Evolutionary conservation across 768 basidiomycete genomes (phyloP).

Genomic region (Calocybe indica): DNA sequence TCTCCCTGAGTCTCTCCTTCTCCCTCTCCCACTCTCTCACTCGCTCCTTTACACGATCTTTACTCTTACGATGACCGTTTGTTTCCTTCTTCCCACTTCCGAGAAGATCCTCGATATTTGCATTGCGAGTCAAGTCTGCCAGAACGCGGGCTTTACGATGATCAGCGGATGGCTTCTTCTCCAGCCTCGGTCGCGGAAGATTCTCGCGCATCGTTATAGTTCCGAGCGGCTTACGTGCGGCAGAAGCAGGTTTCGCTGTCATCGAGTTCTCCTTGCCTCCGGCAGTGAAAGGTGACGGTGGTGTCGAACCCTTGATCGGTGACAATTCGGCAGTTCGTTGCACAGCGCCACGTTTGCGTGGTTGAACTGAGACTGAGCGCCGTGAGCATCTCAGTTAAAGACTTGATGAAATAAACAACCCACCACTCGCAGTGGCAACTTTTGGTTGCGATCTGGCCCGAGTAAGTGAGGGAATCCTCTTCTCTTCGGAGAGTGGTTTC

Average conservation of each 20-base stretch:
- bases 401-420: slow-evolving; percentile 6
- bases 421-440: slow-evolving; percentile 31
- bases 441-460: slow-evolving; percentile 39
- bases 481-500: slow-evolving; percentile 8
- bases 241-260: slow-evolving; percentile 15
- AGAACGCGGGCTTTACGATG: slow-evolving; percentile 25
- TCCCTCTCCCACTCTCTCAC: slow-evolving; percentile 77
- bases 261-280: slow-evolving; percentile 36
- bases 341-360: slow-evolving; percentile 31
- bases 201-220: slow-evolving; percentile 20
- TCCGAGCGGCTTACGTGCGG: slow-evolving; percentile 26
- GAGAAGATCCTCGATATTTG: slow-evolving; percentile 14
- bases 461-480: slow-evolving; percentile 5
- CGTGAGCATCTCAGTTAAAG: not conserved
- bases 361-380: slow-evolving; percentile 17
- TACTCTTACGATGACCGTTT: slow-evolving; percentile 26
- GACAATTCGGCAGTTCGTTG: slow-evolving; percentile 34
- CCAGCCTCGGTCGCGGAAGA: slow-evolving; percentile 7
- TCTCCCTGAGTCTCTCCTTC: slow-evolving; percentile 62
- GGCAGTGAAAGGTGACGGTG: slow-evolving; percentile 27
- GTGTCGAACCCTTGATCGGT: slow-evolving; percentile 52
- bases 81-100: slow-evolving; percentile 5
- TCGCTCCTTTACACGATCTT: slow-evolving; percentile 49
- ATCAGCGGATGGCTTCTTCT: slow-evolving; percentile 9
- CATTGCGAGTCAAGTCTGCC: slow-evolving; percentile 31